These are phyloP conservation scores for Mycena sp. DNA, from an alignment of 1,284 basidiomycete genomes.

Conservation along the genomic window DNA sequence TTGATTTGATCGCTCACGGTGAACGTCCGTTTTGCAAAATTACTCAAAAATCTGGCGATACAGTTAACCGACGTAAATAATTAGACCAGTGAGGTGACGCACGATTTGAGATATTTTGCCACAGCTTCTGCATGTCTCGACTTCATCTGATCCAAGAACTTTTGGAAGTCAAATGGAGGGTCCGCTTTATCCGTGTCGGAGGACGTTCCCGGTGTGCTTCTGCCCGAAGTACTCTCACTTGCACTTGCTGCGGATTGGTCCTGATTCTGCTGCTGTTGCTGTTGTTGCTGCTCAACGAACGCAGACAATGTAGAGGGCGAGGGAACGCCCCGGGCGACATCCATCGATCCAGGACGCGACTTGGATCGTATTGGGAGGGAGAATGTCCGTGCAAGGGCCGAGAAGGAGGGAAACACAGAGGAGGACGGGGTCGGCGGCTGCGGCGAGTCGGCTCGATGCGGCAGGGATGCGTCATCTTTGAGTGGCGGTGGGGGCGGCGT, in stretches of 20 bases:
- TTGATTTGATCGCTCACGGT: conserved; percentile 93
- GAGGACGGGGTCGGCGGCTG: conserved; percentile 31
- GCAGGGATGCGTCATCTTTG: conserved; percentile 34
- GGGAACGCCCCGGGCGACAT: conserved; percentile 59
- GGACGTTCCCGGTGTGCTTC: conserved; percentile 18
- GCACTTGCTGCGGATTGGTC: conserved; percentile 5
- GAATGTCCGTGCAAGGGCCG: conserved; percentile 65
- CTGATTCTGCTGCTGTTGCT: conserved; percentile 24
- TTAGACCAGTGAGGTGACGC: conserved; percentile 41
- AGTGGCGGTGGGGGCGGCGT: conserved; percentile 39
- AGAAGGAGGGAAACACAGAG: conserved; percentile 40
- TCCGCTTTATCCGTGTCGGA: conserved; percentile 34
- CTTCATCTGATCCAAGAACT: conserved; percentile 93
- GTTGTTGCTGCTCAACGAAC: conserved; percentile 60
- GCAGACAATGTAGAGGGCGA: conserved; percentile 65
- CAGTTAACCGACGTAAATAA: background rate
- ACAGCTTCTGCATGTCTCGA: conserved; percentile 86
- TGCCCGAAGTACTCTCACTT: conserved; percentile 12
- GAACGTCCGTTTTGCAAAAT: conserved; percentile 90
- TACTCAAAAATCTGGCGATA: conserved; percentile 80
- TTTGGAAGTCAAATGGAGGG: conserved; percentile 82
- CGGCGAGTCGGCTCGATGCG: conserved; percentile 22
- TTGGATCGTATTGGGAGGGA: conserved; percentile 55
- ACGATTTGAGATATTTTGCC: conserved; percentile 92
- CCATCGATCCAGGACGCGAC: conserved; percentile 65